phyloP scores from a whole-genome alignment of 352 stramenopile genomes.

The Globisporangium echinulatum region DNA sequence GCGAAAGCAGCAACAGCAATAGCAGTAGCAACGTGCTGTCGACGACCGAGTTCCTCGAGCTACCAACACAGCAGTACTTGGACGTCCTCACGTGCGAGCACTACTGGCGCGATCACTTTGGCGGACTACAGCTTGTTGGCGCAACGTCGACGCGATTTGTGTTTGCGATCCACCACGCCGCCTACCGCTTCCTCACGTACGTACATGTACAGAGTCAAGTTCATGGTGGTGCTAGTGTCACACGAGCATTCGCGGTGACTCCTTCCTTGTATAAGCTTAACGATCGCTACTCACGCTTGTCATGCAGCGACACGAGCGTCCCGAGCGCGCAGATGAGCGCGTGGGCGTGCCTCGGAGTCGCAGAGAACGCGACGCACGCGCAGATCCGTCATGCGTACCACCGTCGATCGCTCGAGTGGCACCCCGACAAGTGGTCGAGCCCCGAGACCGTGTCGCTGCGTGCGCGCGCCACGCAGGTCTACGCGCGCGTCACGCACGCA shows the following conservation, averaged over 20 bases:
- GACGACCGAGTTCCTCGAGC: conserved; percentile 9
- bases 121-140: conserved; percentile 22
- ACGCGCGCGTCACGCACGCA: conserved; percentile 35
- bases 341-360: conserved; percentile 38
- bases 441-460: conserved; percentile 21
- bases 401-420: conserved; percentile 53
- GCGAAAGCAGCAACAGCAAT: not conserved
- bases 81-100: conserved; percentile 24
- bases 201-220: not conserved
- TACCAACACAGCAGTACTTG: conserved; percentile 16
- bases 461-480: conserved; percentile 22
- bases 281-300: not conserved
- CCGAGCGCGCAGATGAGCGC: conserved; percentile 37
- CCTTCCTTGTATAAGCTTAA: too few species aligned
- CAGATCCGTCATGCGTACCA: conserved; percentile 56
- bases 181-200: conserved; percentile 57
- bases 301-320: conserved; percentile 25
- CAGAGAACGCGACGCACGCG: conserved; percentile 29
- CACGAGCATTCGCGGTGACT: too few species aligned
- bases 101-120: conserved; percentile 30
- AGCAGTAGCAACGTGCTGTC: not conserved
- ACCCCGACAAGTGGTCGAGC: conserved; percentile 62
- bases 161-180: conserved; percentile 31
- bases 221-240: too few species aligned
- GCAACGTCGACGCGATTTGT: conserved; percentile 14